Evolutionary conservation across 441 rosid species (phyloP).

Genomic region (Viola pubescens): DNA sequence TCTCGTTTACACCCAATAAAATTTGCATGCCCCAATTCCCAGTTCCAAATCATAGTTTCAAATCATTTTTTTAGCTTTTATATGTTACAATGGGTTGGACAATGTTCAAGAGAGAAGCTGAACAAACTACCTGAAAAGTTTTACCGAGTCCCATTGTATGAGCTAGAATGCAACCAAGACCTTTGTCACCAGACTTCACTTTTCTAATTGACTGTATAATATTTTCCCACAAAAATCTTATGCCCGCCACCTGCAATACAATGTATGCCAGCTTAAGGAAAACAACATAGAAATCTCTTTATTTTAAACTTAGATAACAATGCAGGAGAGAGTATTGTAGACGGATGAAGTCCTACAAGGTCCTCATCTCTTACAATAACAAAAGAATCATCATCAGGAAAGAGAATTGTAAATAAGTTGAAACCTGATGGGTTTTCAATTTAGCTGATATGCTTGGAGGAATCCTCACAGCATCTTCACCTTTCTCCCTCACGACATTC

Average conservation of each 20-base stretch:
- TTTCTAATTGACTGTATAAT: conserved; percentile 81
- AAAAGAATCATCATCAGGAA: not conserved
- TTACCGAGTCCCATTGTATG: conserved; percentile 99
- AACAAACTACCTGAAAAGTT: conserved; percentile 87
- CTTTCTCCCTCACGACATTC: conserved; percentile 96
- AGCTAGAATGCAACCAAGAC: conserved; percentile 99
- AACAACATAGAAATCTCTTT: conserved; percentile 1
- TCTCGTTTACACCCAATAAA: not conserved
- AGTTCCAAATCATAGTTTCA: not conserved
- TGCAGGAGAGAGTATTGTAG: too few relatives aligned
- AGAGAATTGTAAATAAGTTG: not conserved
- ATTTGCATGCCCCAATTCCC: not conserved
- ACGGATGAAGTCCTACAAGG: not conserved
- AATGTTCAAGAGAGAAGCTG: conserved; percentile 10
- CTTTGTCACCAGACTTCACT: conserved; percentile 92
- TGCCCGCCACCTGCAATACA: conserved; percentile 77
- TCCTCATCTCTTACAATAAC: not conserved
- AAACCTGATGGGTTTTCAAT: conserved; percentile 95
- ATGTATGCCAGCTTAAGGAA: conserved; percentile 22
- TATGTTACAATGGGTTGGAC: not conserved
- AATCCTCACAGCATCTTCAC: conserved; percentile 93
- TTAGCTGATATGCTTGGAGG: conserved; percentile 85
- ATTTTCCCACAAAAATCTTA: conserved; percentile 99
- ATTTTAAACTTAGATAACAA: not conserved
- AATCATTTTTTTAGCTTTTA: not conserved